These are phyloP conservation scores for Naganishia antarctica DNA, from an alignment of 768 basidiomycete species.

Conservation along the genomic window DNA sequence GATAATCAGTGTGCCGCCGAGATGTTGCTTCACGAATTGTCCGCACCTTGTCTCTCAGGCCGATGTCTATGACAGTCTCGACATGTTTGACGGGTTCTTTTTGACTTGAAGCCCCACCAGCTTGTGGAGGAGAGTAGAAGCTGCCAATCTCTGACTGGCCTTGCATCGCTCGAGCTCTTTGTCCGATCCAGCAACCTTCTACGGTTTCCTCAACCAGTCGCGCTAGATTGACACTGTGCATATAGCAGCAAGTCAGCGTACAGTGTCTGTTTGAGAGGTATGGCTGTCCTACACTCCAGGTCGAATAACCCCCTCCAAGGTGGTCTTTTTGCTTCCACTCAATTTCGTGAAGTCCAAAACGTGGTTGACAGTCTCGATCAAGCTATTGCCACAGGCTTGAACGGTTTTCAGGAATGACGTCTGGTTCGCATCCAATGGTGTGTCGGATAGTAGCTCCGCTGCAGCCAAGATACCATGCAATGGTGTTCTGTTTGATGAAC, in stretches of 20 bases:
- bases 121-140: slow-evolving; percentile 75
- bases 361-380: slow-evolving; percentile 94
- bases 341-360: slow-evolving; percentile 94
- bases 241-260: background rate
- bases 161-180: slow-evolving; percentile 68
- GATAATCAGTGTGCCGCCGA: background rate
- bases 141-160: slow-evolving; percentile 81
- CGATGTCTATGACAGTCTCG: slow-evolving; percentile 85
- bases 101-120: slow-evolving; percentile 24
- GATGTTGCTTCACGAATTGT: background rate
- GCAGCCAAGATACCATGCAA: slow-evolving; percentile 89
- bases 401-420: slow-evolving; percentile 84
- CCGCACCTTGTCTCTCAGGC: slow-evolving; percentile 54
- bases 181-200: slow-evolving; percentile 91
- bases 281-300: slow-evolving; percentile 12
- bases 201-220: slow-evolving; percentile 52
- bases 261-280: background rate
- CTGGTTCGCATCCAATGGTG: slow-evolving; percentile 73
- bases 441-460: slow-evolving; percentile 83
- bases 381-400: slow-evolving; percentile 87
- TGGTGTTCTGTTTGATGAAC: slow-evolving; percentile 60
- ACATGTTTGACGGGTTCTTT: slow-evolving; percentile 52
- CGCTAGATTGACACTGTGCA: slow-evolving; percentile 42
- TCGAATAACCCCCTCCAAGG: slow-evolving; percentile 69
- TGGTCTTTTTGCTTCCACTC: slow-evolving; percentile 74